Evolutionary conservation across 225 moss, liverwort and hornwort genomes (phyloP).

Genomic region (Climacium dendroides): DNA sequence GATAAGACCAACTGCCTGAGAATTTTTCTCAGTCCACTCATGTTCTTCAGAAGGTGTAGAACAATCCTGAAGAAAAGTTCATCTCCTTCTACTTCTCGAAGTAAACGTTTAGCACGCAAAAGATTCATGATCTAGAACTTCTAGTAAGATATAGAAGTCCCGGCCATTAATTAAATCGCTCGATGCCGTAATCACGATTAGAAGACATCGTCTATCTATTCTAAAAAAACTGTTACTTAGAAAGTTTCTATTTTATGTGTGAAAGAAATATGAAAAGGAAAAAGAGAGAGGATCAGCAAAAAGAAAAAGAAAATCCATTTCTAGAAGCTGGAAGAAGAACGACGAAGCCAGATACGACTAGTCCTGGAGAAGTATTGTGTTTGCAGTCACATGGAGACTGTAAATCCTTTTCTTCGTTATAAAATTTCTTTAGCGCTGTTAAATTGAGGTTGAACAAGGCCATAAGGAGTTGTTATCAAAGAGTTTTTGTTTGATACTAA

Average conservation of each 20-base stretch:
- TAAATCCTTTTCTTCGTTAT: background rate
- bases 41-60: too few relatives aligned
- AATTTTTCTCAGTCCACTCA: background rate
- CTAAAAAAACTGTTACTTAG: background rate
- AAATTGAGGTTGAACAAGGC: background rate
- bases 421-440: background rate
- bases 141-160: background rate
- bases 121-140: background rate
- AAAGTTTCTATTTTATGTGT: background rate
- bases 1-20: background rate
- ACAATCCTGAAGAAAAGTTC: background rate
- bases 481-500: background rate
- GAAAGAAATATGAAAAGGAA: background rate
- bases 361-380: background rate
- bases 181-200: background rate
- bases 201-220: background rate
- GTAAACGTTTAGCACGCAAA: background rate
- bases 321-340: background rate
- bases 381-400: background rate
- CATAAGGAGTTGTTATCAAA: background rate
- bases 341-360: background rate
- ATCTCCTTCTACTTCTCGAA: background rate
- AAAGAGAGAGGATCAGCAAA: background rate
- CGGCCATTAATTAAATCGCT: background rate
- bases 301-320: background rate